Percentiles rank a stretch among this genome's conserved stretches.
phyloP scores from a whole-genome alignment of 2,329 filamentous ascomycete genomes.

The Fusarium domesticum region DNA sequence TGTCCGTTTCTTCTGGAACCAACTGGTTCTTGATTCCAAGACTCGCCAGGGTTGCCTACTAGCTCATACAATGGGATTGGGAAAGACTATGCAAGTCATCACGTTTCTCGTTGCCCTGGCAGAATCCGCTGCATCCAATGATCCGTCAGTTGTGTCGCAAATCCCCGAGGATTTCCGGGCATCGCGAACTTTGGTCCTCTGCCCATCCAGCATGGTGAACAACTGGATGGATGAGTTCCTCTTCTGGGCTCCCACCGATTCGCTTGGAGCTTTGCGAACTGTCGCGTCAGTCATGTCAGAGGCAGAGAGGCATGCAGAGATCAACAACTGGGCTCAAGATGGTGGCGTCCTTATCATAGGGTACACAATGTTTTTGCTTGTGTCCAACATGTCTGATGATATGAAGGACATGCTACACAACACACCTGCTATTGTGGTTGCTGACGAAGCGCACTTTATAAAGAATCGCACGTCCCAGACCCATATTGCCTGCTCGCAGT shows the following conservation, averaged over 20 bases:
- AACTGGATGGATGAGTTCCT: conserved; percentile 82
- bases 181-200: conserved; percentile 68
- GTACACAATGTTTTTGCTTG: conserved; percentile 63
- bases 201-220: conserved; percentile 69
- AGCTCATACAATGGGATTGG: conserved; percentile 87
- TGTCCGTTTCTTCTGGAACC: conserved; percentile 85
- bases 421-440: conserved; percentile 69
- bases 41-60: conserved; percentile 72
- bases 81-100: conserved; percentile 90
- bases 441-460: conserved; percentile 79
- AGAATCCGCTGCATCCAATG: conserved; percentile 58
- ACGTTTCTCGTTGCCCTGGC: conserved; percentile 74
- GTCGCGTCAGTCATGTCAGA: conserved; percentile 44
- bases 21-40: conserved; percentile 61
- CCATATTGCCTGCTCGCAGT: conserved; percentile 51
- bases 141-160: conserved; percentile 58
- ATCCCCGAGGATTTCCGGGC: conserved; percentile 63
- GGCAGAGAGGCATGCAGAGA: conserved; percentile 40
- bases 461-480: conserved; percentile 62
- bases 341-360: conserved; percentile 77
- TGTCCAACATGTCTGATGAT: conserved; percentile 33
- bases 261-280: conserved; percentile 55
- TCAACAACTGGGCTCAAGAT: conserved; percentile 57
- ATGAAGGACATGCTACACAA: conserved; percentile 50
- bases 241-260: conserved; percentile 60